Base-by-base conservation (phyloP, 2,329 filamentous ascomycete genomes). In the Monilinia laxa region DNA sequence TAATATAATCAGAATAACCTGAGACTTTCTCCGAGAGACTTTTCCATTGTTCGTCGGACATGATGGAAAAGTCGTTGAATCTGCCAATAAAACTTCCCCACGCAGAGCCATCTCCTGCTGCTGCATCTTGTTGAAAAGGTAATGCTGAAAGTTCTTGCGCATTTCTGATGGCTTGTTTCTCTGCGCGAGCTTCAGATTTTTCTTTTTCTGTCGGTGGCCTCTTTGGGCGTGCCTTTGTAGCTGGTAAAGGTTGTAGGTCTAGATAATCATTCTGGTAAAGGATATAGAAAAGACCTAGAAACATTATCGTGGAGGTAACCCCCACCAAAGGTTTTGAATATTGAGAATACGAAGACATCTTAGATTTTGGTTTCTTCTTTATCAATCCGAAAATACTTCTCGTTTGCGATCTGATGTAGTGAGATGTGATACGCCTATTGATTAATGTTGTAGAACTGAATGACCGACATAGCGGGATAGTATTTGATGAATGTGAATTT, bases 1-100 rank as follows among this genome's bases (percentile, higher is more conserved):
- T 79, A 45, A 98, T 87, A 70, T 86, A 84, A 74, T 86, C 88
- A 49, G 89, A 87, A 51, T 60, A 60, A 7, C 58, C 58, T 7
- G 54, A 45, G 35, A 96, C 80, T 25, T 79, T 83, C 70, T 87
- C 85, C 1, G 86, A 81, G 12, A 87, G 73, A 1, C 75, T 76
- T 5, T 79, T 76, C 83, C 85, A 87, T 73, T 88, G 82, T 4
- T 84, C 78, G 70, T 85, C 82, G 25, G 83, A 81, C 3, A 83
- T 75, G 18, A 81, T 76, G 18, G 86, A 84, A 62, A 92, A 82
- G 25, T 69, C 38, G 11, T 71, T 73, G 60, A 77, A 75, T 55
- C 71, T 73, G 23, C 62, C 70, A 6, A 70, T 69, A 45, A 76
- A 76, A 38, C 51, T 71, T 7, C 68, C 71, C 75, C 75, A 77